Base-by-base conservation (phyloP, 352 stramenopile species). In the Phytopythium helicoides region DNA sequence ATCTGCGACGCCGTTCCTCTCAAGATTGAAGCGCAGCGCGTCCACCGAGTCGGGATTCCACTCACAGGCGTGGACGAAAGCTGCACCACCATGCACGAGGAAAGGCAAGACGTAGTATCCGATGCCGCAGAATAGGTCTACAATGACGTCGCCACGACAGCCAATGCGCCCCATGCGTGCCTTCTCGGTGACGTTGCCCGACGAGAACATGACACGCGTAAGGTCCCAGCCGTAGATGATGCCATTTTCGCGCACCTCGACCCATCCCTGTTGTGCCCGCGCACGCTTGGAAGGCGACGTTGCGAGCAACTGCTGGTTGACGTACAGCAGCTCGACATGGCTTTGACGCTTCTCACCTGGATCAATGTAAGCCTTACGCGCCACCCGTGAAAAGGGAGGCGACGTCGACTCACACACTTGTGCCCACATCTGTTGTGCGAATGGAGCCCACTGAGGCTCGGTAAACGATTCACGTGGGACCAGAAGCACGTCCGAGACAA, bases 101-200 rank as follows among this genome's bases (percentile, higher is more conserved):
- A 97, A 97, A 0, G 95, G 96, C 18, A 99, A 66, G 23, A 97
- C 94, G 58, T 98, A 99, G 65, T 99, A 99, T 14, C 96, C 96
- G 65, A 99, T 99, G n/a, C 96, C 96, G 34, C 92, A 95, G 56
- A 98, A 99, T 40, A 99, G 76, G 59, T 99, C 96, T 28, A 99
- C 84, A 25, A 99, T 87, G 1, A 86, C 70, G 52, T 99, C 93
- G 19, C 71, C 84, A 16, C 58, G 55, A 65, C 90, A 96, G 0
- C 89, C 79, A 49, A 92, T 88, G 25, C 47, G 71, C 25, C 74
- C 95, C 77, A 98, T 98, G 22, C 95, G 88, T 36, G 92, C 91
- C 64, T 98, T 98, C 67, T 99, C 96, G 2, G 94, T 96, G 40
- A 98, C 89, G 60, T 99, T 99, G 6, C 96, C 96, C 8, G 89